These are phyloP conservation scores for Termitomyces sp. DNA, from an alignment of 768 basidiomycete species.

Conservation along the genomic window DNA sequence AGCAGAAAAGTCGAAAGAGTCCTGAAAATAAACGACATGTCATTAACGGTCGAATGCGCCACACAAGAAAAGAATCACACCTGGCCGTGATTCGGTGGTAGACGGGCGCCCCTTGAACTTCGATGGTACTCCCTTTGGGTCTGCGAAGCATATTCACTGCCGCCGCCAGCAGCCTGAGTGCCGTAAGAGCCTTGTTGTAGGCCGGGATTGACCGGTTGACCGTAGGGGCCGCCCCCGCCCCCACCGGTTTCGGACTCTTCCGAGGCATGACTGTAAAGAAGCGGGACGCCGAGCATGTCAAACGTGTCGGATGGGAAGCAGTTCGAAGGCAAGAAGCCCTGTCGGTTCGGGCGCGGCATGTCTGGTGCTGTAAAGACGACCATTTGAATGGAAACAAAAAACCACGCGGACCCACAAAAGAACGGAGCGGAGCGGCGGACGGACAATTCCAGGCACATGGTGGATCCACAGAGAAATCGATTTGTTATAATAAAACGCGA, in stretches of 20 bases:
- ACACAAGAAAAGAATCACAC: constrained; percentile 7
- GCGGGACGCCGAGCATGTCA: constrained; percentile 11
- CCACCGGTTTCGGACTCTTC: constrained; percentile 17
- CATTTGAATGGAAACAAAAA: constrained; percentile 6
- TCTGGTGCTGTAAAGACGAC: constrained; percentile 9
- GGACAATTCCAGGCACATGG: constrained; percentile 9
- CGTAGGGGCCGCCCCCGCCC: constrained; percentile 10
- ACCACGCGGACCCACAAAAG: constrained; percentile 14
- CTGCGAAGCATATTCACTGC: background rate
- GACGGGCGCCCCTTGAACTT: background rate
- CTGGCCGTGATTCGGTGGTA: constrained; percentile 2
- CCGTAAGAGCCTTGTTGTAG: background rate
- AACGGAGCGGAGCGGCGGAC: background rate
- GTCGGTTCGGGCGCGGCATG: constrained; percentile 12
- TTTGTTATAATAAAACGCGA: background rate
- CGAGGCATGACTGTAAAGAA: constrained; percentile 14
- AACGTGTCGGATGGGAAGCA: background rate
- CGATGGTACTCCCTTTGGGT: background rate
- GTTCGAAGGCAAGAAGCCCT: constrained; percentile 8
- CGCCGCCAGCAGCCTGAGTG: background rate
- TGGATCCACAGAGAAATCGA: constrained; percentile 2
- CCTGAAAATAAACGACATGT: background rate
- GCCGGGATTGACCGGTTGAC: constrained; percentile 9
- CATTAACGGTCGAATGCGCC: constrained; percentile 6
- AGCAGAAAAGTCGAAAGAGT: constrained; percentile 7